Percentiles rank a stretch among this genome's conserved stretches.
phyloP scores from a whole-genome alignment of 2,329 filamentous ascomycete genomes.

The Pestalotiopsis fici region DNA sequence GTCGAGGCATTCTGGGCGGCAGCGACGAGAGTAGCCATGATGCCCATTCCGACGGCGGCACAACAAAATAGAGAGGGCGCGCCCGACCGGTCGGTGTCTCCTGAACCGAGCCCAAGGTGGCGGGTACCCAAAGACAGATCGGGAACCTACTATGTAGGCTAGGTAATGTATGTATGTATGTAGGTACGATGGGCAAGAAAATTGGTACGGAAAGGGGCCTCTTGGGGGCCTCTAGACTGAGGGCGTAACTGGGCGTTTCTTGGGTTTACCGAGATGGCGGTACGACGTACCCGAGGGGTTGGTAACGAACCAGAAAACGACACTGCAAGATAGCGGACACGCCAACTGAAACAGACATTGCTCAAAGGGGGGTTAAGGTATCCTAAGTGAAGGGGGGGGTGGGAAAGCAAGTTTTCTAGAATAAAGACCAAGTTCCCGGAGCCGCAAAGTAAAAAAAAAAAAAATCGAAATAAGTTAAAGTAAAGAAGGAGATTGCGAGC shows the following conservation, averaged over 20 bases:
- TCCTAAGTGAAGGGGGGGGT: background rate
- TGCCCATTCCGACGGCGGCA: conserved; percentile 6
- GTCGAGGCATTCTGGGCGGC: conserved; percentile 6
- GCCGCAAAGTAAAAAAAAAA: background rate
- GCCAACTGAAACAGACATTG: conserved; percentile 12
- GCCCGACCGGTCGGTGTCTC: background rate
- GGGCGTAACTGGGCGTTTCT: background rate
- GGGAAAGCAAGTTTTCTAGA: background rate
- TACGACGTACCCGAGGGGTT: conserved; percentile 12
- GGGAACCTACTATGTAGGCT: background rate
- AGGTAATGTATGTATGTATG: background rate
- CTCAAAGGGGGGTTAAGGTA: background rate
- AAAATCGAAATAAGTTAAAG: too few relatives aligned
- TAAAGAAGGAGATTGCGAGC: background rate
- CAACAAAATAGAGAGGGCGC: background rate
- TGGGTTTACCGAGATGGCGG: conserved; percentile 6
- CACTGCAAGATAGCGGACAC: conserved; percentile 11
- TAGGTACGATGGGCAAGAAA: background rate
- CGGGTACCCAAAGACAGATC: background rate
- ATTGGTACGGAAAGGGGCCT: background rate
- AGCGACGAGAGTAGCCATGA: conserved; percentile 11
- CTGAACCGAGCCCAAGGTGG: background rate
- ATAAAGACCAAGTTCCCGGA: background rate
- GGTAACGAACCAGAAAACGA: conserved; percentile 16
- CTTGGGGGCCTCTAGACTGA: background rate